phyloP scores from a whole-genome alignment of 176 grass and related monocot species.

The Oryza coarctata region DNA sequence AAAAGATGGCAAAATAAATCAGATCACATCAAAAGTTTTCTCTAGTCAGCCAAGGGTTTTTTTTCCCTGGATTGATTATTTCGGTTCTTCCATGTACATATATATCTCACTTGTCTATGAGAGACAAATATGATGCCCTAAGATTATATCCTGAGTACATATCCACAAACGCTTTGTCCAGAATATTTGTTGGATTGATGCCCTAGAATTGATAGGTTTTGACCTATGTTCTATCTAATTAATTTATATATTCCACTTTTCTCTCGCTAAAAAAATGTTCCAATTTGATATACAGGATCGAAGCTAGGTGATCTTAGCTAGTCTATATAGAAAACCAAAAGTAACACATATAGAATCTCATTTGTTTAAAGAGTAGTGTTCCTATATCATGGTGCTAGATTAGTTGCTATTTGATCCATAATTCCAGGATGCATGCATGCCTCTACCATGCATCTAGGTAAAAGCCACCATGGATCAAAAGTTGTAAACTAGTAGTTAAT shows the following conservation, averaged over 20 bases:
- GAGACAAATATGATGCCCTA: slow-evolving; percentile 12
- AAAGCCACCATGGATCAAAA: not conserved
- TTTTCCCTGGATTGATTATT: not conserved
- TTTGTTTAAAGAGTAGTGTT: slow-evolving; percentile 29
- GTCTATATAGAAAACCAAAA: slow-evolving; percentile 22
- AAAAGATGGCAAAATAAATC: not conserved
- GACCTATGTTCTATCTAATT: slow-evolving; percentile 34
- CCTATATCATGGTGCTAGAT: not conserved
- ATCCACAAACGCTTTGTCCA: slow-evolving; percentile 28
- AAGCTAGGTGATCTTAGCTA: slow-evolving; percentile 30
- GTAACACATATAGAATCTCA: slow-evolving; percentile 7
- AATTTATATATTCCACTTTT: slow-evolving; percentile 17
- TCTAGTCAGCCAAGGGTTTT: not conserved
- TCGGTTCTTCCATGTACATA: not conserved
- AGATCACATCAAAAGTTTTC: not conserved
- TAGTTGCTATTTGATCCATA: slow-evolving; percentile 7
- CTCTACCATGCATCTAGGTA: not conserved
- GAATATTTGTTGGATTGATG: slow-evolving; percentile 31
- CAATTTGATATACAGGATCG: not conserved
- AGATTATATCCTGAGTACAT: slow-evolving; percentile 34
- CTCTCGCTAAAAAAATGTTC: not conserved
- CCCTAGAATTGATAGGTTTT: slow-evolving; percentile 42
- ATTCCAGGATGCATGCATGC: not conserved
- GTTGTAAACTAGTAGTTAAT: slow-evolving; percentile 25
- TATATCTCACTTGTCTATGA: not conserved